Evolutionary conservation across 441 rosid species (phyloP).

Genomic region (Capsella rubella): DNA sequence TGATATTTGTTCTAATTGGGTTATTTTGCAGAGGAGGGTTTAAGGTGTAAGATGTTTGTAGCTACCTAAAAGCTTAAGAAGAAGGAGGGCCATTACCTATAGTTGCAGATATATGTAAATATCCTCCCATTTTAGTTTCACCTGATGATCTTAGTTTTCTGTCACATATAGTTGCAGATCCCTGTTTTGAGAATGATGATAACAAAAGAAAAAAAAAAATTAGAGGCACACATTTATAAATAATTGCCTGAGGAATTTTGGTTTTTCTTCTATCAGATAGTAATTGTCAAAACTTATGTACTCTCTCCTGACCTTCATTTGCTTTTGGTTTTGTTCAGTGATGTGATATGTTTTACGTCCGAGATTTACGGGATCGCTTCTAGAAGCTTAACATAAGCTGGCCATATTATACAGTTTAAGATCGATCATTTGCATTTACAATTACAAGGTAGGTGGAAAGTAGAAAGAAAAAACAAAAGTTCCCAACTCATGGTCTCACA

Average conservation of each 20-base stretch:
- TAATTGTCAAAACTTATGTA: background rate
- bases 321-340: background rate
- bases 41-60: conserved; percentile 36
- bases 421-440: conserved; percentile 16
- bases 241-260: conserved; percentile 28
- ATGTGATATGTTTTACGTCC: conserved; percentile 13
- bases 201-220: background rate
- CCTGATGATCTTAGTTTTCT: conserved; percentile 1
- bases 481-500: conserved; percentile 15
- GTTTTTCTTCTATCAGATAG: background rate
- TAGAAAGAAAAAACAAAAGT: background rate
- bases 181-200: conserved; percentile 26
- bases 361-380: background rate
- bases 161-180: conserved; percentile 4
- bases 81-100: conserved; percentile 29
- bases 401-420: background rate
- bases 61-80: conserved; percentile 29
- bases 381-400: background rate
- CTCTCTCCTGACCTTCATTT: conserved; percentile 6
- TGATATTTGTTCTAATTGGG: conserved; percentile 17
- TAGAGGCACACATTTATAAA: conserved; percentile 23
- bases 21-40: conserved; percentile 33
- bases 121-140: conserved; percentile 30
- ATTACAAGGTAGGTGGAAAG: conserved; percentile 8
- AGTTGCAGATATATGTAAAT: conserved; percentile 42